Conservation (phyloP, 169 alveolate species). For the Toxoplasma gondii region DNA sequence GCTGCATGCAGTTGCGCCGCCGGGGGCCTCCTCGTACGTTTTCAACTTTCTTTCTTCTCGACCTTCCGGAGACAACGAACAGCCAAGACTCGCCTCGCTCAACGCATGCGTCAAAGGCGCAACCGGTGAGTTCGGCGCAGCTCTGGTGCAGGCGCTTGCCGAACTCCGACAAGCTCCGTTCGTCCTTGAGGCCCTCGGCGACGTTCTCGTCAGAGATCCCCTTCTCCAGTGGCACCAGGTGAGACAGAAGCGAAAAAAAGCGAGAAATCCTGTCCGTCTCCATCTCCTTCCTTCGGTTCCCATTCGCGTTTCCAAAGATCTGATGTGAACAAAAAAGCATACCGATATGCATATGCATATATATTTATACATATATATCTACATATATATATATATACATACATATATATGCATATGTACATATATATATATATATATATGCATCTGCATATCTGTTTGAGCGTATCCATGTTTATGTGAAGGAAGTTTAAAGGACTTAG, state of each 20-base stretch:
- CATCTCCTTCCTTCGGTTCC: not conserved
- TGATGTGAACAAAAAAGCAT: no score
- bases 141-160: not conserved
- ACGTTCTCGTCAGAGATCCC: not conserved
- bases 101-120: constrained; percentile 22
- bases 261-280: not conserved
- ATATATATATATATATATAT: no score
- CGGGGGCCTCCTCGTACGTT: constrained; percentile 37
- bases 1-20: constrained; percentile 50
- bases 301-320: not conserved
- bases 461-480: no score
- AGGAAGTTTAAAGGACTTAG: no score
- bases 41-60: not conserved
- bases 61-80: not conserved
- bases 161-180: not conserved
- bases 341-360: no score
- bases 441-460: no score
- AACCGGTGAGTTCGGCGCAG: not conserved
- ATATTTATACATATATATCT: no score
- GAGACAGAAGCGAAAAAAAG: not conserved
- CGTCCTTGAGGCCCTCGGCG: constrained; percentile 10
- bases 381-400: no score
- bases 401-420: no score
- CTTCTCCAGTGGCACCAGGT: constrained; percentile 23
- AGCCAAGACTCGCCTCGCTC: not conserved